Conservation (phyloP, 208 protist genomes). For the Wallacemonas sp. region DNA sequence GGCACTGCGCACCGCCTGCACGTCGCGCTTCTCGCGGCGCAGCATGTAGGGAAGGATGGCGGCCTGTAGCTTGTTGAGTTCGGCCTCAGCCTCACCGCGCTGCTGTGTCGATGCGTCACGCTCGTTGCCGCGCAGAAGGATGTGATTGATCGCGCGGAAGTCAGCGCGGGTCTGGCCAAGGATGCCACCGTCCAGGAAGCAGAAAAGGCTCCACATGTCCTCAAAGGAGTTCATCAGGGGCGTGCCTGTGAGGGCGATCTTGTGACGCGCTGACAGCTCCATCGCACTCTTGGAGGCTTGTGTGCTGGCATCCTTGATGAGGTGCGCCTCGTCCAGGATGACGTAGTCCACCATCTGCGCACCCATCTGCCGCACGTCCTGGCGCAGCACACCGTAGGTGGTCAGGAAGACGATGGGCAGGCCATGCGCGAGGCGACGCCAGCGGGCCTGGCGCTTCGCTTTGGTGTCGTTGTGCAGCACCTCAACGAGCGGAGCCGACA, state of each 20-base stretch:
- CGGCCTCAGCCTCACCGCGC: slow-evolving; percentile 31
- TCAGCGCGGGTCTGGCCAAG: slow-evolving; percentile 31
- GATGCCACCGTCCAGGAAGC: slow-evolving; percentile 74
- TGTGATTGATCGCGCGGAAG: slow-evolving; percentile 47
- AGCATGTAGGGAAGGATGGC: slow-evolving; percentile 77
- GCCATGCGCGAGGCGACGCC: slow-evolving; percentile 53
- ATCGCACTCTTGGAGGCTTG: slow-evolving; percentile 56
- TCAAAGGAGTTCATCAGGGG: slow-evolving; percentile 87
- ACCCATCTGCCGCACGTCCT: slow-evolving; percentile 57
- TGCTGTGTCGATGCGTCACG: slow-evolving; percentile 55
- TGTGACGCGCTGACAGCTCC: slow-evolving; percentile 66
- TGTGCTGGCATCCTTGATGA: slow-evolving; percentile 74
- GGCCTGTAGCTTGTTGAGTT: slow-evolving; percentile 51
- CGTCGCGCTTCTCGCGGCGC: slow-evolving; percentile 69
- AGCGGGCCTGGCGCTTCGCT: slow-evolving; percentile 49
- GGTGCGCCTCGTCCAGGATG: slow-evolving; percentile 85
- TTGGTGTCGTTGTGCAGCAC: slow-evolving; percentile 62
- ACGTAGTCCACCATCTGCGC: slow-evolving; percentile 74
- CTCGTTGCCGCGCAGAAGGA: slow-evolving; percentile 79
- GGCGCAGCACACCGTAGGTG: slow-evolving; percentile 83
- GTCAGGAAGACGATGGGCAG: slow-evolving; percentile 66
- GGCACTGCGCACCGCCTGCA: slow-evolving; percentile 26
- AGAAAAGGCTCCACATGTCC: slow-evolving; percentile 87
- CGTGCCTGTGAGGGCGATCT: slow-evolving; percentile 83
- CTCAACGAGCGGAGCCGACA: slow-evolving; percentile 28